Conservation (phyloP, 2,329 filamentous ascomycete species). For the Pleurostoma richardsiae region DNA sequence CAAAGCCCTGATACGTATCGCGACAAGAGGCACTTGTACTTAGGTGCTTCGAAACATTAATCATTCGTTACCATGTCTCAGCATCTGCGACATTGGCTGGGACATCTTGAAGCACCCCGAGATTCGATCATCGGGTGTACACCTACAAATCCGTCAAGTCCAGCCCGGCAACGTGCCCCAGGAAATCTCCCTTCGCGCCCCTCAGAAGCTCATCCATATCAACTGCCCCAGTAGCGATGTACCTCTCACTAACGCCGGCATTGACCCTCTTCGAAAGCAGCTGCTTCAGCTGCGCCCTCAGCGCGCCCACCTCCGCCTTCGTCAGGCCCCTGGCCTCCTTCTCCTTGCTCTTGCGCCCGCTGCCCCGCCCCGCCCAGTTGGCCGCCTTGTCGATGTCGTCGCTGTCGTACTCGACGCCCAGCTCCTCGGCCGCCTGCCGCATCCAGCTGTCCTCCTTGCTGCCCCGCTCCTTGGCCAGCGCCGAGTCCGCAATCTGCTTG, state of each 20-base stretch:
- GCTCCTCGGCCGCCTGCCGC: constrained; percentile 77
- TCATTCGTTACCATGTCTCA: too few species aligned
- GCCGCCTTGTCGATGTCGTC: constrained; percentile 72
- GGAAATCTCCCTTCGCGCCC: constrained; percentile 61
- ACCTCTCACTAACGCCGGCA: constrained; percentile 80
- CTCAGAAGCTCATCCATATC: constrained; percentile 69
- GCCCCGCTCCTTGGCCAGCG: constrained; percentile 81
- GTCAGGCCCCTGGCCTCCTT: constrained; percentile 61
- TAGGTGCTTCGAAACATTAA: too few species aligned
- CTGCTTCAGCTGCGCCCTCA: constrained; percentile 68
- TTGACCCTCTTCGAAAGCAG: constrained; percentile 73
- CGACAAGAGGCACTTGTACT: too few species aligned
- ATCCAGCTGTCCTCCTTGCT: constrained; percentile 82
- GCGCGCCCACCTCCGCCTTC: constrained; percentile 66
- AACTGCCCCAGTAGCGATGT: constrained; percentile 79
- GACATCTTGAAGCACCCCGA: too few species aligned
- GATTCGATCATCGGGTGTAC: too few species aligned
- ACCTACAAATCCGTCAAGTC: constrained; percentile 23
- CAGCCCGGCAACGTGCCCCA: constrained; percentile 46
- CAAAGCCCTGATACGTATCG: too few species aligned
- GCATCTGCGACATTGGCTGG: too few species aligned
- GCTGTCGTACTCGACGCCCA: constrained; percentile 90
- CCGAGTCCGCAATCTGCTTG: constrained; percentile 81
- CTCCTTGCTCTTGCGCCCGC: constrained; percentile 69
- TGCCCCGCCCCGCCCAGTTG: constrained; percentile 62